phyloP scores from a whole-genome alignment of 306 rosid species.

The Dalbergia cultrata region DNA sequence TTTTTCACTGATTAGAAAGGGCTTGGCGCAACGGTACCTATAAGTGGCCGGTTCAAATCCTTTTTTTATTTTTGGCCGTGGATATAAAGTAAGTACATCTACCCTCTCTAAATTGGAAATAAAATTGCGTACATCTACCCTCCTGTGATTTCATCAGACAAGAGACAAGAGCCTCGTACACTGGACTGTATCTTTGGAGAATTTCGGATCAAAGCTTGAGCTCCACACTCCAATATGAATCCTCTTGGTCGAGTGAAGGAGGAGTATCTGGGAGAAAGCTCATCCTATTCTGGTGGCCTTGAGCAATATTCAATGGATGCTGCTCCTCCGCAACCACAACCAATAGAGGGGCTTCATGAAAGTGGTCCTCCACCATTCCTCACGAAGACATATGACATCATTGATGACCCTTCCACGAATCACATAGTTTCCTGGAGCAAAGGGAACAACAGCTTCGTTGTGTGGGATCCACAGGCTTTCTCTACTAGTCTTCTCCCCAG shows the following conservation, averaged over 20 bases:
- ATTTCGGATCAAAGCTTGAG: slow-evolving; percentile 40
- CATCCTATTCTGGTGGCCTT: slow-evolving; percentile 5
- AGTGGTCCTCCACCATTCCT: slow-evolving; percentile 90
- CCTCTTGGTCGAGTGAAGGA: slow-evolving; percentile 55
- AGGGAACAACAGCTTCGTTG: slow-evolving; percentile 84
- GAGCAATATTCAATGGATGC: not conserved
- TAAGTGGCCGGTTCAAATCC: too few species aligned
- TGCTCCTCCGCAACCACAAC: slow-evolving; percentile 56
- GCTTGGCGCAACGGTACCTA: too few species aligned
- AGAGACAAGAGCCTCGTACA: too few species aligned
- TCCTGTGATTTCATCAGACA: too few species aligned
- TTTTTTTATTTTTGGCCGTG: too few species aligned
- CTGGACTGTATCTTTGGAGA: too few species aligned
- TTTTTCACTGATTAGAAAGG: not conserved
- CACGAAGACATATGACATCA: slow-evolving; percentile 82
- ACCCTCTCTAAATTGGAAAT: too few species aligned
- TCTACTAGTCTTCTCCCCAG: slow-evolving; percentile 74
- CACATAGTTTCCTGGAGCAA: slow-evolving; percentile 82
- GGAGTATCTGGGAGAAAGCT: slow-evolving; percentile 52
- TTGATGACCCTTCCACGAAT: slow-evolving; percentile 74
- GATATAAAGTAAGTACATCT: too few species aligned
- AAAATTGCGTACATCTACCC: too few species aligned
- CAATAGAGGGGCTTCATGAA: slow-evolving; percentile 72
- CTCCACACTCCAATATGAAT: slow-evolving; percentile 48
- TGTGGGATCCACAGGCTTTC: slow-evolving; percentile 83